Evolutionary conservation across 2,329 filamentous ascomycete species (phyloP), one percentile per base, ranked within the genome.

Genomic region (Fusarium algeriense): DNA sequence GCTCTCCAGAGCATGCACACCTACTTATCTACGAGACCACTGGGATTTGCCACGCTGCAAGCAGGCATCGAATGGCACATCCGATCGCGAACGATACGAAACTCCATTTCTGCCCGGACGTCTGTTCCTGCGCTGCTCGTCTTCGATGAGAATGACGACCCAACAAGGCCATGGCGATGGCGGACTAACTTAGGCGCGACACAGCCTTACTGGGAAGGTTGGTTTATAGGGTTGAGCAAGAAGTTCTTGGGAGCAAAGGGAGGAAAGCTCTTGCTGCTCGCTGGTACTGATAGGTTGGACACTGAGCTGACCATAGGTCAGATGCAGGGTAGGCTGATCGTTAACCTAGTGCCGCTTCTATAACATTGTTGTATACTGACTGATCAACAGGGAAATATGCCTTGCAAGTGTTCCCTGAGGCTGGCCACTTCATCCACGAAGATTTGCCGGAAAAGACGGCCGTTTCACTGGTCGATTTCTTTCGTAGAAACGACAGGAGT

Each of bases 401-500:
- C 62, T 85, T 99, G 48, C 93, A 97, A 75, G 95, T 99, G 10
- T 93, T 98, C 75, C 95, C 96, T 1, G 93, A 97, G 79, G 94
- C 96, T 3, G 96, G 96, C 1, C 96, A 99, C 80, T 99, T 99
- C 77, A 90, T 99, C 60, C 96, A 99, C 73, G 96, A 99, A 80
- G 96, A 99, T 80, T 88, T 95, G 53, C 95, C 96, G 0, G 92
- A 94, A 77, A 97, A 95, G 84, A 97, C 92, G 45, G 96, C 96
- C 1, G 86, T 92, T 74, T 88, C 94, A 12, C 84, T 98, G 55
- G 93, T 92, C 3, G 96, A 99, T 78, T 98, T 99, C 78, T 95
- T 96, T 78, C 92, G 91, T 73, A 87, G 96, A 57, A 99, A 99
- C 78, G 95, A 98, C 82, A 87, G 95, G 67, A 94, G 90, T 75